phyloP scores from a whole-genome alignment of 495 filamentous ascomycete genomes.

The Tuber magnatum region DNA sequence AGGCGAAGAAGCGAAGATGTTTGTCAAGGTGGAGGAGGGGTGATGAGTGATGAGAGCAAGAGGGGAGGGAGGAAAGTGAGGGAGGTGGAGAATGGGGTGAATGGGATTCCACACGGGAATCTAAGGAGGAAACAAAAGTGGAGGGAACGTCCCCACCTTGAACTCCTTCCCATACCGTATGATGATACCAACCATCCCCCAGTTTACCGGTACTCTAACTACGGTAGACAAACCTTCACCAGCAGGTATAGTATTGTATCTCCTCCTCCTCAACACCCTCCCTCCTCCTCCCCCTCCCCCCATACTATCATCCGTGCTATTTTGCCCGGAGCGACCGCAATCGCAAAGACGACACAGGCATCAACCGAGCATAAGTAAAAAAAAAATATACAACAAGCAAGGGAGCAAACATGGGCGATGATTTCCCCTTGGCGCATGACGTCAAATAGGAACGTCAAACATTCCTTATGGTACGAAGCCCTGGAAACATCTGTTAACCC shows the following conservation, averaged over 20 bases:
- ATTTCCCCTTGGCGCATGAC: conserved; percentile 28
- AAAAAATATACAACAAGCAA: background rate
- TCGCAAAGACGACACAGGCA: background rate
- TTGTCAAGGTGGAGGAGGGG: background rate
- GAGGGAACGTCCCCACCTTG: background rate
- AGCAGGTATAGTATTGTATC: background rate
- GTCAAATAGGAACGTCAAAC: conserved; percentile 32
- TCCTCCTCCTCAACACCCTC: background rate
- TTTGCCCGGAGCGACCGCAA: background rate
- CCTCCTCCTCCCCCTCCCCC: background rate
- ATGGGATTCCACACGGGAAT: background rate
- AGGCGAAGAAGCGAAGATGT: background rate
- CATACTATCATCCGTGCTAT: background rate
- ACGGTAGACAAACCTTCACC: background rate
- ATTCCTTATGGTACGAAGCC: background rate
- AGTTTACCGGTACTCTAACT: no score
- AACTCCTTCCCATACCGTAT: background rate
- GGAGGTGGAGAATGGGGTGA: background rate
- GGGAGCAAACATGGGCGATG: background rate
- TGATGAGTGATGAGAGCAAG: background rate
- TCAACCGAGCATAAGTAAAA: background rate
- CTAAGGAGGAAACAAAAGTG: background rate
- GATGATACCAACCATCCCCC: background rate
- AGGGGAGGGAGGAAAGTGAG: background rate
- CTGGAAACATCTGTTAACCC: background rate